A percentile compares a stretch with the other conserved stretches of the same genome.
Evolutionary conservation across 257 asterid genomes (phyloP).

Genomic region (Jaltomata sinuosa): DNA sequence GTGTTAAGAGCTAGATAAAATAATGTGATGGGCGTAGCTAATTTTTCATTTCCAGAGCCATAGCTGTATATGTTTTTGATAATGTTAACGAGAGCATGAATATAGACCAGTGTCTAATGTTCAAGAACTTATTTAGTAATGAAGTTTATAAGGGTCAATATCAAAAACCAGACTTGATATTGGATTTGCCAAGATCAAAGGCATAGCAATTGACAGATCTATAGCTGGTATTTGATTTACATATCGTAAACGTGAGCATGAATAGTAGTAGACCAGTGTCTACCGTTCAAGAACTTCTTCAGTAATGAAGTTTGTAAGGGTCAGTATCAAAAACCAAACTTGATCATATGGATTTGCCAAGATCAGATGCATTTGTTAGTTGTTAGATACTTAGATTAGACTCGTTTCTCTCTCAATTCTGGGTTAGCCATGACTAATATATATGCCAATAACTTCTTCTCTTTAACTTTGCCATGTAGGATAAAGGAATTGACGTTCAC

Average conservation of each 20-base stretch:
- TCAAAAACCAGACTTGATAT: neutral
- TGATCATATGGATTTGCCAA: neutral
- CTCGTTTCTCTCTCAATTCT: neutral
- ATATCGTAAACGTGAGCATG: neutral
- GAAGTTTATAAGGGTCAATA: neutral
- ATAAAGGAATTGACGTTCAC: slow-evolving; percentile 53
- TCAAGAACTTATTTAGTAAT: neutral
- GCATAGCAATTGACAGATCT: neutral
- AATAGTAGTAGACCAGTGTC: neutral
- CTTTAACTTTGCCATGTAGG: slow-evolving; percentile 23
- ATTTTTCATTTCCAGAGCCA: neutral
- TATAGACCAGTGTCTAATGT: neutral
- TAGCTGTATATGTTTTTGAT: neutral
- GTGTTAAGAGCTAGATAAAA: neutral
- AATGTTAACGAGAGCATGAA: neutral
- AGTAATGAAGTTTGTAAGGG: neutral
- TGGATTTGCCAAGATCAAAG: neutral
- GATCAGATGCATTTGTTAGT: neutral
- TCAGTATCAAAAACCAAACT: neutral
- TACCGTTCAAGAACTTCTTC: neutral
- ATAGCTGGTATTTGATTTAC: neutral
- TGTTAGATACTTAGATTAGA: neutral
- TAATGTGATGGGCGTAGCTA: neutral
- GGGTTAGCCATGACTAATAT: neutral
- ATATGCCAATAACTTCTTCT: neutral